Evolutionary conservation across 768 basidiomycete species (phyloP), one percentile per base, ranked within the genome.

Genomic region (Lactarius trivialis): DNA sequence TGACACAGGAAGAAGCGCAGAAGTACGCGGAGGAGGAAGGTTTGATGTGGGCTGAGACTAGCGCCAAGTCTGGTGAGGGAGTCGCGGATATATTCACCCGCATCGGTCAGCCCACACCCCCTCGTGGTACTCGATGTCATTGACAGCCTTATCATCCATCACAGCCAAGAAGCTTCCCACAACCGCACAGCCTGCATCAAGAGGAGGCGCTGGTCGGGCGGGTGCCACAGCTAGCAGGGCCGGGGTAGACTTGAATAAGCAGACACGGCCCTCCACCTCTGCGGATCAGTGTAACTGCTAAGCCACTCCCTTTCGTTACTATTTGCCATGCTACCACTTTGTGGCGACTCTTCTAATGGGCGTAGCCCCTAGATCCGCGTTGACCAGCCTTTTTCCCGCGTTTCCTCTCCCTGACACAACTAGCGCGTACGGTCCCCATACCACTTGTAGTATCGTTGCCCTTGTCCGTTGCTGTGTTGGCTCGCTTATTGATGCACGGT

Each of bases 11-110:
- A 68, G 93, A 94, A 71, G 93, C 93, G 5, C 84, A 91, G 80
- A 91, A 92, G 76, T 95, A 91, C 69, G 93, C 93, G 0, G 85
- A 92, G 56, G 91, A 93, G 73, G 92, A 96, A 76, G 91, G 92
- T 50, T 74, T 95, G 51, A 87, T 94, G 88, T 96, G 91, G 89
- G 84, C 83, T 53, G 93, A 95, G 76, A 91, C 91, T 1, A 91
- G 88, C 71, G 93, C 93, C 43, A 96, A 96, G 83, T 79, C 84
- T 17, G 92, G 91, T 30, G 87, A 93, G 66, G 90, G 89, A 62
- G 92, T 96, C 15, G 75, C 85, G 48, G 89, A 91, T 56, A 87
- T 95, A 65, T 94, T 95, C 75, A 86, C 85, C 34, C 82, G 86
- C 7, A 93, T 95, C 67, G 92, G 91, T 91, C 68, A 66, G 85